These are phyloP conservation scores for Leccinum olivaceoglutinosum DNA, from an alignment of 1,284 basidiomycete species.

Conservation along the genomic window DNA sequence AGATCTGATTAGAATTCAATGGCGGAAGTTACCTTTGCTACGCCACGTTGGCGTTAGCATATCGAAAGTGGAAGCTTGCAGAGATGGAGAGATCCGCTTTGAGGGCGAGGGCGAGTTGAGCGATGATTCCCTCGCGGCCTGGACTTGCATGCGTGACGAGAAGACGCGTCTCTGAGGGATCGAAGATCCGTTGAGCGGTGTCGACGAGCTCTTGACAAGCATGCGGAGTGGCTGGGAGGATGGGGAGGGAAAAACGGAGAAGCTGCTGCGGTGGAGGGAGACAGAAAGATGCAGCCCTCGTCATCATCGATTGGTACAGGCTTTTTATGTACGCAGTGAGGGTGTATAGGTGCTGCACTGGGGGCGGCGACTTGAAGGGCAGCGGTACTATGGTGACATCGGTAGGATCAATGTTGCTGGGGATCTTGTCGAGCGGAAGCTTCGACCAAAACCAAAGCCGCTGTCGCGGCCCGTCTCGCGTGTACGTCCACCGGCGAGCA, in stretches of 20 bases:
- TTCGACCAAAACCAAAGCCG: slow-evolving; percentile 1
- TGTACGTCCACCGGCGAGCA: slow-evolving; percentile 7
- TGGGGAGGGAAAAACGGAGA: slow-evolving; percentile 32
- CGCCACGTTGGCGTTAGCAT: slow-evolving; percentile 74
- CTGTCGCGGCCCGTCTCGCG: slow-evolving; percentile 16
- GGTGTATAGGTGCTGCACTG: too few relatives aligned
- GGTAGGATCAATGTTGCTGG: too few relatives aligned
- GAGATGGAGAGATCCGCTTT: slow-evolving; percentile 95
- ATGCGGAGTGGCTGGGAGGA: too few relatives aligned
- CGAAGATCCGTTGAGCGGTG: slow-evolving; percentile 92
- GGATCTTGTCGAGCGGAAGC: too few relatives aligned
- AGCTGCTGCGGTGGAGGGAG: slow-evolving; percentile 34
- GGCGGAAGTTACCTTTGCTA: slow-evolving; percentile 33
- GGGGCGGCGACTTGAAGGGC: too few relatives aligned
- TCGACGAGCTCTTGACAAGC: slow-evolving; percentile 79
- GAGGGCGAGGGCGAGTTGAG: slow-evolving; percentile 85
- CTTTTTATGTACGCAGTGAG: too few relatives aligned
- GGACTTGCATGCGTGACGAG: slow-evolving; percentile 91
- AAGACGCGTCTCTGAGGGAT: slow-evolving; percentile 89
- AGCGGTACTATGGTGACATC: too few relatives aligned
- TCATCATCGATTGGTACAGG: slow-evolving; percentile 50
- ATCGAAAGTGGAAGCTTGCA: slow-evolving; percentile 95
- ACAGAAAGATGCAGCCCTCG: slow-evolving; percentile 51
- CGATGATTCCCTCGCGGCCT: slow-evolving; percentile 88
- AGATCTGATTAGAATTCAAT: slow-evolving; percentile 26